Evolutionary conservation across 129 eudicot genomes (phyloP).

Genomic region (Deinandra increscens): DNA sequence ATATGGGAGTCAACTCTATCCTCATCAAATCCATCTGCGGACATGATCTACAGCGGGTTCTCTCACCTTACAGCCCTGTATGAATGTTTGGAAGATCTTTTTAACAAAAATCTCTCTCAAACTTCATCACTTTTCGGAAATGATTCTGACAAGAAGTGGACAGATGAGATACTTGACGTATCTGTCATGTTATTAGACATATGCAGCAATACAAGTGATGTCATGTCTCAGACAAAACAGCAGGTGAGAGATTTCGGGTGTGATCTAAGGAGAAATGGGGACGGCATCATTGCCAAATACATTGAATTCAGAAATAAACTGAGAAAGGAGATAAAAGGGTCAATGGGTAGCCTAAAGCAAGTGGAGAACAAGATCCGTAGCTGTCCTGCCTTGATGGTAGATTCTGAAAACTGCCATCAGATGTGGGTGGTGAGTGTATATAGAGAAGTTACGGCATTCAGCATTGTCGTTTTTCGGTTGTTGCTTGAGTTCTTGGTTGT

Average conservation of each 20-base stretch:
- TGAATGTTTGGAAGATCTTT: conserved; percentile 35
- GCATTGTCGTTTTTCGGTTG: conserved; percentile 18
- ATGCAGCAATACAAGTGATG: conserved; percentile 29
- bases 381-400: not conserved
- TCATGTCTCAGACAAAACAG: conserved; percentile 23
- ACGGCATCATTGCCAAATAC: conserved; percentile 23
- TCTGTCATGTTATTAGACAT: conserved; percentile 34
- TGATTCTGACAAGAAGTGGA: conserved; percentile 24
- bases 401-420: conserved; percentile 17
- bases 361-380: conserved; percentile 8
- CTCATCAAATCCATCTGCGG: conserved; percentile 19
- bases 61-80: conserved; percentile 29
- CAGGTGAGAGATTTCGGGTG: conserved; percentile 22
- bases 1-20: conserved; percentile 23
- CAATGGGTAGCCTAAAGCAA: conserved; percentile 17
- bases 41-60: conserved; percentile 30
- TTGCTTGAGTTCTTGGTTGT: conserved; percentile 22
- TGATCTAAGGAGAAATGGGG: conserved; percentile 28
- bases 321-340: conserved; percentile 23
- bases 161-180: conserved; percentile 32
- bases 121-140: conserved; percentile 9
- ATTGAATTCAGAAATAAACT: conserved; percentile 28
- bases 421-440: conserved; percentile 21
- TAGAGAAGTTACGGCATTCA: conserved; percentile 29
- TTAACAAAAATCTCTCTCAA: conserved; percentile 23